Percentiles rank a stretch among this genome's conserved stretches.
Evolutionary conservation across 2,329 filamentous ascomycete genomes (phyloP).

Genomic region (Monosporascus sp.): DNA sequence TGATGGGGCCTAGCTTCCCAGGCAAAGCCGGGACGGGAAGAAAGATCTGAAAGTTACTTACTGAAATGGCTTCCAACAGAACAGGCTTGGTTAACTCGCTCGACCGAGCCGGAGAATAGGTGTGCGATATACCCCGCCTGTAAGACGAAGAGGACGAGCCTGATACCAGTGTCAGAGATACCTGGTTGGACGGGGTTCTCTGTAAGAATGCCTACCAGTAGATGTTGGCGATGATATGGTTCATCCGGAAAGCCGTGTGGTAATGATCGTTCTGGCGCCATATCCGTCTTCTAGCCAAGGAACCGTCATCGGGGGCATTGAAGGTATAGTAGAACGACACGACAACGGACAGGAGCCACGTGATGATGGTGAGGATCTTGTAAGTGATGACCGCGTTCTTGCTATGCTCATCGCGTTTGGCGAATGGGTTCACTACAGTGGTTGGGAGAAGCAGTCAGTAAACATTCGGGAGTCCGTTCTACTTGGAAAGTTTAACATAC

Average conservation of each 20-base stretch:
- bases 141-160: constrained; percentile 67
- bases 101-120: constrained; percentile 64
- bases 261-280: constrained; percentile 67
- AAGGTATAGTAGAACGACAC: constrained; percentile 71
- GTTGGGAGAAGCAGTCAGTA: not conserved
- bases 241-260: constrained; percentile 71
- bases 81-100: constrained; percentile 62
- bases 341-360: constrained; percentile 70
- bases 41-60: not conserved
- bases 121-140: constrained; percentile 72
- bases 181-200: not conserved
- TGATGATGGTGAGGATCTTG: constrained; percentile 68
- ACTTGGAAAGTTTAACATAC: constrained; percentile 14
- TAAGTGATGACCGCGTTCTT: constrained; percentile 60
- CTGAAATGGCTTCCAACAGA: constrained; percentile 78
- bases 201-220: constrained; percentile 58
- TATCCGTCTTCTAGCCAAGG: constrained; percentile 56
- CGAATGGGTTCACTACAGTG: constrained; percentile 67
- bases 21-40: too few species aligned
- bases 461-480: not conserved
- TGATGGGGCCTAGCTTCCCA: too few species aligned
- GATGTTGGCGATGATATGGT: constrained; percentile 57
- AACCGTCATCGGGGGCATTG: constrained; percentile 58
- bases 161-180: constrained; percentile 25
- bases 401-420: constrained; percentile 62